Base-by-base conservation (phyloP, 805 yeast genomes). In the Candida boidinii region DNA sequence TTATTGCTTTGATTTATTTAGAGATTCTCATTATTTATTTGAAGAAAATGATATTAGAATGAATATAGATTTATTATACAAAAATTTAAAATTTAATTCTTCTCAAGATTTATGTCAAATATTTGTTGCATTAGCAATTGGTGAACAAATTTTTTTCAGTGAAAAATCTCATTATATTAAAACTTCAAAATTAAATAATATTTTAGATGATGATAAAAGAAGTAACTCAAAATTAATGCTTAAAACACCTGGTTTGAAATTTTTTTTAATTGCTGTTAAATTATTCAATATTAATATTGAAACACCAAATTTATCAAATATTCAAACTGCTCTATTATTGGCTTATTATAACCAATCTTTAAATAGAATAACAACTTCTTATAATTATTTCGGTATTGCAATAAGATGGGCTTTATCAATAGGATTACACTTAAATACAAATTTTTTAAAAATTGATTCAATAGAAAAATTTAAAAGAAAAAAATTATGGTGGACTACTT, bases 401-500 rank as follows among this genome's bases (percentile, higher is more conserved):
- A 44, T 53, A 12, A 39, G 62, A 18, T 46, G 56, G 38, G 45
- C 58, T 0, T 38, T 60, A 15, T 42, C 53, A 4, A 36, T 55
- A 23, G 60, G 60, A 3, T 41, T 56, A 17, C 64, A 60, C 42
- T 42, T 52, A 25, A 51, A 49, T 22, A 39, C 37, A 15, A 42
- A 42, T 5, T 26, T 17, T 20, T 29, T 23, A 16, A 30, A 16
- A 2, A 20, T 11, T 10, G 23, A 39, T 3, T 8, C 18, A 5
- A 26, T 29, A 12, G 58, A 55, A 28, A 41, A 44, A 15, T 57
- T 60, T 19, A 51, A 53, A 30, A 42, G 62, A 17, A 51, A 59
- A 36, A 48, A 60, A 29, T 43, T 59, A 4, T 61, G 65, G 64
- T 61, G 66, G 66, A 57, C 66, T 9, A 53, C 55, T 15, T 58